phyloP scores from a whole-genome alignment of 441 rosid species.

The Corymbia citriodora region DNA sequence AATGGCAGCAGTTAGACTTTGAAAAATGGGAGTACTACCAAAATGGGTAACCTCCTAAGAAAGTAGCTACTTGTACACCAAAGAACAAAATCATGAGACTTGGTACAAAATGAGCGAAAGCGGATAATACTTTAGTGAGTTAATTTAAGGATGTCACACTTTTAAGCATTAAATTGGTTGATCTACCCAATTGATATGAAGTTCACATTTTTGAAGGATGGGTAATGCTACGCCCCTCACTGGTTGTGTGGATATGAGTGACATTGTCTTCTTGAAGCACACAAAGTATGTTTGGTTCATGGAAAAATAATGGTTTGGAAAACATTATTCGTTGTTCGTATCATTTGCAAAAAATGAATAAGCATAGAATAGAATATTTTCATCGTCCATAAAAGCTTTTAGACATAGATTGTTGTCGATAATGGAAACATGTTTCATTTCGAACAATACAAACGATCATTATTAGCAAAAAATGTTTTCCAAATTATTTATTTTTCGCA shows the following conservation, averaged over 20 bases:
- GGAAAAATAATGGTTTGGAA: no score
- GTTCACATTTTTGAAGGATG: background rate
- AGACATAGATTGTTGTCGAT: background rate
- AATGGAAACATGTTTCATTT: no score
- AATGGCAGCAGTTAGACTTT: background rate
- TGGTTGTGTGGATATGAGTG: background rate
- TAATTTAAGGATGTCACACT: background rate
- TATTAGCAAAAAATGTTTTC: no score
- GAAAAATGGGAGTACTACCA: background rate
- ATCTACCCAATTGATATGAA: background rate
- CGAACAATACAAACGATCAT: no score
- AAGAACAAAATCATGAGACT: background rate
- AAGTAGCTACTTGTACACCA: background rate
- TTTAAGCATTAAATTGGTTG: background rate
- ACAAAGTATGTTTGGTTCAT: background rate
- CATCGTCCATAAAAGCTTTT: no score
- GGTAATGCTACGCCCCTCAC: background rate
- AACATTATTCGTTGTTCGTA: background rate
- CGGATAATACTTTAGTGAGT: no score
- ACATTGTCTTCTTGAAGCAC: background rate
- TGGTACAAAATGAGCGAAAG: background rate
- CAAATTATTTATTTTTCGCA: no score
- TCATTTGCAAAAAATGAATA: no score
- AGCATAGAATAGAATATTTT: no score
- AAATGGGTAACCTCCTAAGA: background rate